Conservation (phyloP, 345 rosid species). For the Lepidium didymum region DNA sequence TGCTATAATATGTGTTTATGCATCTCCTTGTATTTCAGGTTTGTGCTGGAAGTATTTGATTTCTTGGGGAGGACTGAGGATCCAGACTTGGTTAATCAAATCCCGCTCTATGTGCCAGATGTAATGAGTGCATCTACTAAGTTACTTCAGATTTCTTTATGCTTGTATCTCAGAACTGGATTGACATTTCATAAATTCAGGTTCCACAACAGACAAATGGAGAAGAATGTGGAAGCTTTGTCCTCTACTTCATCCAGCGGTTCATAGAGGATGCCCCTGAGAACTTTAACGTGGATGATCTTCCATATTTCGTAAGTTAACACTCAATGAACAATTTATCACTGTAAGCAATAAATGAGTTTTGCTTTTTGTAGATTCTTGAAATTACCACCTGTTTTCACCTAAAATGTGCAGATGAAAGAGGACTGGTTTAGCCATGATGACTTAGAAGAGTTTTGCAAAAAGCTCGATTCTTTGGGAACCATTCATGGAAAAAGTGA, state of each 20-base stretch:
- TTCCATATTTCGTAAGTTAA: conserved; percentile 54
- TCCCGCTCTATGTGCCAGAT: conserved; percentile 54
- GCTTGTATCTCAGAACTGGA: background rate
- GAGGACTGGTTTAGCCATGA: conserved; percentile 54
- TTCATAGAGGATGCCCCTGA: conserved; percentile 50
- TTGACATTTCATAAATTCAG: conserved; percentile 28
- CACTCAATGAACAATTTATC: background rate
- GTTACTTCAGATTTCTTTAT: background rate
- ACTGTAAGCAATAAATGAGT: background rate
- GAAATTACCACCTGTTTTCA: background rate
- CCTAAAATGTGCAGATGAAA: conserved; percentile 41
- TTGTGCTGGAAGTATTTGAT: conserved; percentile 48
- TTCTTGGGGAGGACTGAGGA: conserved; percentile 48
- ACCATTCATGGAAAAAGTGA: conserved; percentile 1
- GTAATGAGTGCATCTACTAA: conserved; percentile 20
- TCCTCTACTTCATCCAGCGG: conserved; percentile 57
- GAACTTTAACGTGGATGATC: conserved; percentile 28
- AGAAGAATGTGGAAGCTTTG: conserved; percentile 65
- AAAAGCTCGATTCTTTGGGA: conserved; percentile 28
- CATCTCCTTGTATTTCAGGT: conserved; percentile 32
- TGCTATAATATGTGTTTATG: background rate
- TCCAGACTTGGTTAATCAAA: conserved; percentile 28
- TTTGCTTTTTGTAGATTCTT: background rate
- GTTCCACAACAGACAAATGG: conserved; percentile 69
- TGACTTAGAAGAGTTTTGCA: conserved; percentile 34